Conservation (phyloP, 345 rosid genomes). For the Bretschneidera sinensis region DNA sequence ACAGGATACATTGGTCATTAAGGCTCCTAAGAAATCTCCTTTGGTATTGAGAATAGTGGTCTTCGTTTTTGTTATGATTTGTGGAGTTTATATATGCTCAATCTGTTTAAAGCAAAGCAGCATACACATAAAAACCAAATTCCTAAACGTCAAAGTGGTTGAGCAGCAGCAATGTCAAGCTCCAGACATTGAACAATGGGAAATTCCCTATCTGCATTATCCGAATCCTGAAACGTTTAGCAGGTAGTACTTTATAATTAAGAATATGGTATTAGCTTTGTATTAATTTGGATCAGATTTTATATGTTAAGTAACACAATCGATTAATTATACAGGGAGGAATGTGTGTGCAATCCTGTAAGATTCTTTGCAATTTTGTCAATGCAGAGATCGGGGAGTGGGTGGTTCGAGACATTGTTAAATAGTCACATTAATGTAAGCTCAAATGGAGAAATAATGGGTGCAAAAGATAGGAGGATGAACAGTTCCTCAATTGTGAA, state of each 20-base stretch:
- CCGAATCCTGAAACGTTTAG: constrained; percentile 29
- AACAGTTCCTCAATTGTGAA: constrained; percentile 25
- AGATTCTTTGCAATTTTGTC: constrained; percentile 35
- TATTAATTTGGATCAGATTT: too few relatives aligned
- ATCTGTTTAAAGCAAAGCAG: constrained; percentile 30
- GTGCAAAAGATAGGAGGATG: constrained; percentile 21
- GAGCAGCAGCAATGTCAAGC: constrained; percentile 18
- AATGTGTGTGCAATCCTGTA: constrained; percentile 35
- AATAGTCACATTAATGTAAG: constrained; percentile 40
- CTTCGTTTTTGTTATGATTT: constrained; percentile 30
- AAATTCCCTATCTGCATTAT: constrained; percentile 27
- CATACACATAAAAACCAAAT: constrained; percentile 10
- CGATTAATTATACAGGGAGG: constrained; percentile 20
- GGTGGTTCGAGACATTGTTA: constrained; percentile 37
- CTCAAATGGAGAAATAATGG: constrained; percentile 38
- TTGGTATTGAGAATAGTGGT: constrained; percentile 23
- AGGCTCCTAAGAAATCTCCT: constrained; percentile 35
- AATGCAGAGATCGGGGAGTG: constrained; percentile 47
- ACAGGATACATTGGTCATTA: too few relatives aligned
- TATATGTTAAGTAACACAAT: too few relatives aligned
- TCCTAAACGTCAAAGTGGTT: constrained; percentile 15
- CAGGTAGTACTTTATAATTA: constrained; percentile 20
- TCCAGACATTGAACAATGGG: constrained; percentile 19
- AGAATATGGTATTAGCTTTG: too few relatives aligned
- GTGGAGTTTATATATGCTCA: constrained; percentile 34